Evolutionary conservation across 495 filamentous ascomycete species (phyloP), one percentile per base, ranked within the genome.

Genomic region (Penicillium ochrochloron): DNA sequence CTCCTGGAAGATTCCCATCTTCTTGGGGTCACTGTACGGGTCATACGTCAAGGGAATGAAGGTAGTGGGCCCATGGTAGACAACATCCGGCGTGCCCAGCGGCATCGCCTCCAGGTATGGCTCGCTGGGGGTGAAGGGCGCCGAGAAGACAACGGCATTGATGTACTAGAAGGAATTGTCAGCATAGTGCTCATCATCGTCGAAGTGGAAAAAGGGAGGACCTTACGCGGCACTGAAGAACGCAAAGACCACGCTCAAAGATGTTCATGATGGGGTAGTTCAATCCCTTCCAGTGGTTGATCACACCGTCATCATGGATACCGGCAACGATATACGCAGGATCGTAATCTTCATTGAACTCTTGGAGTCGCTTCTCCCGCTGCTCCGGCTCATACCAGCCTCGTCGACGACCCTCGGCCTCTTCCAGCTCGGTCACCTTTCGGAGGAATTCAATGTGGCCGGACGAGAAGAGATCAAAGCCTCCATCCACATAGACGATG

Each of bases 221-320:
- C 75, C 89, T 67, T 83, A 95, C 93, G 67, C 87, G 86, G 75
- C 95, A 99, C 68, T 98, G 95, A 35, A 97, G 83, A 44, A 97
- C 95, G 75, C 95, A 98, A 23, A 99, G 87, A 7, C 92, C 92
- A 55, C 95, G 88, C 82, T 99, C 95, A 69, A 93, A 96, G 42
- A 98, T 92, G 78, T 97, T 97, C 95, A 98, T 99, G 74, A 99
- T 97, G 1, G 95, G 95, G 73, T 97, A 98, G 76, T 99, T 99
- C 66, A 97, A 80, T 11, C 96, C 94, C 78, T 98, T 97, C 90
- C 91, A 94, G 67, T 88, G 75, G 76, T 98, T 98, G 73, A 99
- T 95, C 46, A 94, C 93, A 64, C 89, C 85, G 76, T 99, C 95
- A 71, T 96, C 90, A 72, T 99, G 96, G 31, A 99, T 88, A 29